A percentile compares a stretch with the other conserved stretches of the same genome.
These are phyloP conservation scores for Yamadazyma sp. DNA, from an alignment of 1,139 yeast genomes.

Conservation along the genomic window DNA sequence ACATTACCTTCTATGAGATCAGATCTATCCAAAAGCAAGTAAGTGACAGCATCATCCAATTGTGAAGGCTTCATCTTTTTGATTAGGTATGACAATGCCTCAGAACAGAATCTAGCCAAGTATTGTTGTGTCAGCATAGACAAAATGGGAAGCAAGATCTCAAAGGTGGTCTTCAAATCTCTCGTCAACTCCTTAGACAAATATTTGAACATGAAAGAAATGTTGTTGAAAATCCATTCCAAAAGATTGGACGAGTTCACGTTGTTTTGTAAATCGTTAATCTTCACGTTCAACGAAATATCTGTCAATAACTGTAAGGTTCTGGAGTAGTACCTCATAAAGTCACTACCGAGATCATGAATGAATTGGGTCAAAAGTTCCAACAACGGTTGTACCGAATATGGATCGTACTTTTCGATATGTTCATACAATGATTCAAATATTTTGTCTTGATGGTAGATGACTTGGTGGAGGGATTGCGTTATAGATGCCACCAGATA, in stretches of 20 bases:
- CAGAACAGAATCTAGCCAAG: conserved; percentile 83
- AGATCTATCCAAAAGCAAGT: conserved; percentile 50
- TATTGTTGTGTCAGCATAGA: conserved; percentile 54
- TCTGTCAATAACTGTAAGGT: conserved; percentile 53
- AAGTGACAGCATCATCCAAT: conserved; percentile 47
- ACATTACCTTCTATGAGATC: conserved; percentile 30
- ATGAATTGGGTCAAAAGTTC: conserved; percentile 84
- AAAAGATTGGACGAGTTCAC: conserved; percentile 61
- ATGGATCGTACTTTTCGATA: conserved; percentile 57
- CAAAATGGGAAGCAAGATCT: conserved; percentile 64
- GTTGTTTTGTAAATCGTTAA: conserved; percentile 44
- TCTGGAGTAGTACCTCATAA: conserved; percentile 62
- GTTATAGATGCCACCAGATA: conserved; percentile 53
- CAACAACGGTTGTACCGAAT: conserved; percentile 76
- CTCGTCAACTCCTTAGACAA: conserved; percentile 61
- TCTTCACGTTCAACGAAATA: conserved; percentile 49
- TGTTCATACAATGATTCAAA: conserved; percentile 53
- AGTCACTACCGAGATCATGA: conserved; percentile 92
- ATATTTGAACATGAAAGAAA: conserved; percentile 90
- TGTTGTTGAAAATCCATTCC: conserved; percentile 81
- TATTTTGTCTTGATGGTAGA: conserved; percentile 68
- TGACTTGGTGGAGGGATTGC: conserved; percentile 76
- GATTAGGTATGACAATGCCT: conserved; percentile 80
- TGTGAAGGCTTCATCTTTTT: conserved; percentile 61
- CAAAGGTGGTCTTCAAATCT: conserved; percentile 69